Base-by-base conservation (phyloP, 208 protist species). In the Acanthamoeba healyi region DNA sequence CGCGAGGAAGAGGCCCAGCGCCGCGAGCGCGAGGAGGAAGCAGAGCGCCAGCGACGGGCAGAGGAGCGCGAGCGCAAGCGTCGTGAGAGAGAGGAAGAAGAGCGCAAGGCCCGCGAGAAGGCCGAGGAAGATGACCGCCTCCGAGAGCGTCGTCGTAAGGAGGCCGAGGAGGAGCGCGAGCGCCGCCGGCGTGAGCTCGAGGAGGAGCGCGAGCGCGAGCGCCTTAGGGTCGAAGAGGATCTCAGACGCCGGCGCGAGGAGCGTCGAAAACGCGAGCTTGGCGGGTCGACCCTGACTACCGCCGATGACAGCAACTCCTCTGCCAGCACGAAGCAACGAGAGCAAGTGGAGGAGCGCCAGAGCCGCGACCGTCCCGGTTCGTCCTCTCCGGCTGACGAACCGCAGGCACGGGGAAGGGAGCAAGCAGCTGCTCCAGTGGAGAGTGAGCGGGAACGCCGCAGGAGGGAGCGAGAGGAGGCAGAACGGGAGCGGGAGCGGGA, bases 31-130 rank as follows among this genome's bases (percentile, higher is more conserved):
- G 40, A 81, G 29, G 70, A 81, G 26, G 70, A 81, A 22, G 40
- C 9, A 6, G 70, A 81, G 40, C 34, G 70, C 17, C 34, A 81
- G 38, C 38, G 40, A 32, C 12, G 70, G 40, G 70, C 34, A 29
- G 40, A 81, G 29, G 70, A 81, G 40, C 34, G 40, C 34, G 70
- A 81, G 40, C 70, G 70, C 17, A 81, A 46, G 40, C 34, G 70
- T 10, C 34, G 40, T 19, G 70, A 81, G 26, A 9, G 70, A 0
- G 70, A 81, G 29, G 70, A 81, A 17, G 70, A n/a, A 3, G 70
- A 81, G 40, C 70, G 70, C 19, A 38, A 46, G 70, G 70, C 70
- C 14, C 34, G 70, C 34, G 70, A 81, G 40, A 81, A 81, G 70
- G 38, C 38, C 40, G 70, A 81, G 40, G n/a, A 81, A 24, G 70